Percentiles rank a stretch among this genome's conserved stretches.
Conservation (phyloP, 441 rosid genomes). For the Theobroma grandiflorum region DNA sequence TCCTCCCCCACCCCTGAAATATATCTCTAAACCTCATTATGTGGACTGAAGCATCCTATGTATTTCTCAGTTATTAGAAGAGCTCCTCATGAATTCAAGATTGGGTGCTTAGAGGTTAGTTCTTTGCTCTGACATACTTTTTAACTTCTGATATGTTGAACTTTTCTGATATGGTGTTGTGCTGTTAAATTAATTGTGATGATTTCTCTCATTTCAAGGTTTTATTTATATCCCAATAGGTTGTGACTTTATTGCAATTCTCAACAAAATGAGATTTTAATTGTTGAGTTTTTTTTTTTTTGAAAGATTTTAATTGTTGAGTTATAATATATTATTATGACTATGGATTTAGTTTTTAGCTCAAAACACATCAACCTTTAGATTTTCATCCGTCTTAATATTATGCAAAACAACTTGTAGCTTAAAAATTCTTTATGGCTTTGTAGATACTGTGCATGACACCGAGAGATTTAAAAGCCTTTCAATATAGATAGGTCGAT, state of each 20-base stretch:
- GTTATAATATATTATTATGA: neutral
- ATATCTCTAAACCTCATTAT: slow-evolving; percentile 12
- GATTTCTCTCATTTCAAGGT: neutral
- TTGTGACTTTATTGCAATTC: neutral
- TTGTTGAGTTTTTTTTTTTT: neutral
- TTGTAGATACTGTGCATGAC: neutral
- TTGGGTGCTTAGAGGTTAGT: slow-evolving; percentile 96
- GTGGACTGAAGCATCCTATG: slow-evolving; percentile 29
- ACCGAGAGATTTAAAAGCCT: neutral
- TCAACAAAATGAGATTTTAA: neutral
- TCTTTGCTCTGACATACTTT: slow-evolving; percentile 28
- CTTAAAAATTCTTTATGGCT: neutral
- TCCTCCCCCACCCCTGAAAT: neutral
- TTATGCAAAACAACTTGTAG: neutral
- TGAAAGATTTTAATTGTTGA: neutral
- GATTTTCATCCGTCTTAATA: neutral
- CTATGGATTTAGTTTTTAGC: neutral
- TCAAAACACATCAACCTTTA: neutral
- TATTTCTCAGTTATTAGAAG: slow-evolving; percentile 81
- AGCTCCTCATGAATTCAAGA: slow-evolving; percentile 99
- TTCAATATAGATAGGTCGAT: slow-evolving; percentile 17
- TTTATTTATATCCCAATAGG: neutral
- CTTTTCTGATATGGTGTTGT: slow-evolving; percentile 24
- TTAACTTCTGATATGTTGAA: slow-evolving; percentile 8
- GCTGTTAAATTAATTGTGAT: slow-evolving; percentile 21